Percentiles rank a stretch among this genome's conserved stretches.
These are phyloP conservation scores for Artemisia argyi DNA, from an alignment of 129 eudicot species.

Conservation along the genomic window DNA sequence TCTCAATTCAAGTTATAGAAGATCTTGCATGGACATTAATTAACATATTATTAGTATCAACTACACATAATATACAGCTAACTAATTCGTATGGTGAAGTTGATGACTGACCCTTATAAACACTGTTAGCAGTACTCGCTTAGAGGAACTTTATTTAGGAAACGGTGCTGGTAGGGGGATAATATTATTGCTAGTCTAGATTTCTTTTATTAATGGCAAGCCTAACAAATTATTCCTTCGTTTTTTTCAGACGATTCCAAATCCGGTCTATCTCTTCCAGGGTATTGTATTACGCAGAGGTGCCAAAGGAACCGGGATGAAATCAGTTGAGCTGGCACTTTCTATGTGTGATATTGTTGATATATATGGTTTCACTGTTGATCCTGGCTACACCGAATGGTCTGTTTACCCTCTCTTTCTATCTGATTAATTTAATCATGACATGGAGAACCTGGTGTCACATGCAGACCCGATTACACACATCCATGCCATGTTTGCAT, in stretches of 20 bases:
- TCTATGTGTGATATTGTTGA: slow-evolving; percentile 98
- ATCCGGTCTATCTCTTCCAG: slow-evolving; percentile 97
- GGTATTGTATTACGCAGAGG: slow-evolving; percentile 98
- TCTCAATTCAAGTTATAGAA: no score
- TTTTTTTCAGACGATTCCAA: slow-evolving; percentile 66
- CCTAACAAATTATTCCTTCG: slow-evolving; percentile 24
- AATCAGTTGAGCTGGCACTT: slow-evolving; percentile 93
- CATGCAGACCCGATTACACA: slow-evolving; percentile 1
- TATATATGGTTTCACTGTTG: slow-evolving; percentile 96
- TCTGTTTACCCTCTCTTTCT: slow-evolving; percentile 29
- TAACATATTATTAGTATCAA: background rate
- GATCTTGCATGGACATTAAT: no score
- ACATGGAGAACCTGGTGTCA: slow-evolving; percentile 2
- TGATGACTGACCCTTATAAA: background rate
- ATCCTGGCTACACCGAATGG: slow-evolving; percentile 99
- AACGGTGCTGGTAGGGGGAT: background rate
- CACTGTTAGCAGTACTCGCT: background rate
- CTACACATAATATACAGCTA: background rate
- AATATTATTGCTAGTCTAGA: slow-evolving; percentile 3
- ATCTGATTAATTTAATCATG: slow-evolving; percentile 2
- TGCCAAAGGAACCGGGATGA: slow-evolving; percentile 99
- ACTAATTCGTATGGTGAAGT: background rate
- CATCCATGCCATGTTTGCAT: background rate
- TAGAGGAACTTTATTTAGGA: slow-evolving; percentile 1
- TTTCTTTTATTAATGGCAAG: slow-evolving; percentile 5